phyloP scores from a whole-genome alignment of 805 yeast species.

The Lipomyces starkeyi region DNA sequence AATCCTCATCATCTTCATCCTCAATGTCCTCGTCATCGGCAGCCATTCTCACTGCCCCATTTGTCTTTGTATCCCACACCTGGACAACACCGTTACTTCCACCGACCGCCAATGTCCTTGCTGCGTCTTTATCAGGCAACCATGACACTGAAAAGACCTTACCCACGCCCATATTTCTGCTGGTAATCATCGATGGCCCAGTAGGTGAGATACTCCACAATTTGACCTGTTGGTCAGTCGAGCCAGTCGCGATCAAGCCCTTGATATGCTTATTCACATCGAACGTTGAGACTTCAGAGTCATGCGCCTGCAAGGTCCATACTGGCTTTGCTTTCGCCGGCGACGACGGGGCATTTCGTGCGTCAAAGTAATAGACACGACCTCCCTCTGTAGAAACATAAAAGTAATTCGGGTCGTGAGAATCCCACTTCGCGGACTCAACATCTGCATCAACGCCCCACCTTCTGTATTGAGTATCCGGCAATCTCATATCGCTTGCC shows the following conservation, averaged over 20 bases:
- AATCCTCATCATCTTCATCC: conserved; percentile 55
- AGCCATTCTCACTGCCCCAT: conserved; percentile 73
- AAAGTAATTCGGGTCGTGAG: conserved; percentile 54
- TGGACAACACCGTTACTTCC: conserved; percentile 85
- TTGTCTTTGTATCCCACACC: conserved; percentile 91
- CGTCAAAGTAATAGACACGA: conserved; percentile 85
- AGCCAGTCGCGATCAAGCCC: conserved; percentile 82
- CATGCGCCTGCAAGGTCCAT: conserved; percentile 98
- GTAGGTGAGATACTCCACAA: conserved; percentile 74
- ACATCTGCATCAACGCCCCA: conserved; percentile 77
- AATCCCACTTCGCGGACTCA: conserved; percentile 78
- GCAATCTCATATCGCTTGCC: conserved; percentile 82
- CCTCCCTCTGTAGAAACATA: conserved; percentile 93
- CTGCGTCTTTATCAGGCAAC: conserved; percentile 85
- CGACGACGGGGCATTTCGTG: conserved; percentile 53
- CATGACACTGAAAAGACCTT: conserved; percentile 82
- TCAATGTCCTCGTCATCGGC: conserved; percentile 67
- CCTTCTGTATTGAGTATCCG: conserved; percentile 65
- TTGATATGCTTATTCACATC: conserved; percentile 69
- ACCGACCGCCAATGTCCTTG: conserved; percentile 75
- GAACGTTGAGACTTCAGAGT: conserved; percentile 86
- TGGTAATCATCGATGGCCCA: conserved; percentile 84
- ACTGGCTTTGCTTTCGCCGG: conserved; percentile 61
- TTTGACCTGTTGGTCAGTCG: conserved; percentile 84
- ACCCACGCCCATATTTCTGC: conserved; percentile 93